A percentile compares a stretch with the other conserved stretches of the same genome.
Evolutionary conservation across 2,329 filamentous ascomycete species (phyloP).

Genomic region (Aspergillus fumigatus): DNA sequence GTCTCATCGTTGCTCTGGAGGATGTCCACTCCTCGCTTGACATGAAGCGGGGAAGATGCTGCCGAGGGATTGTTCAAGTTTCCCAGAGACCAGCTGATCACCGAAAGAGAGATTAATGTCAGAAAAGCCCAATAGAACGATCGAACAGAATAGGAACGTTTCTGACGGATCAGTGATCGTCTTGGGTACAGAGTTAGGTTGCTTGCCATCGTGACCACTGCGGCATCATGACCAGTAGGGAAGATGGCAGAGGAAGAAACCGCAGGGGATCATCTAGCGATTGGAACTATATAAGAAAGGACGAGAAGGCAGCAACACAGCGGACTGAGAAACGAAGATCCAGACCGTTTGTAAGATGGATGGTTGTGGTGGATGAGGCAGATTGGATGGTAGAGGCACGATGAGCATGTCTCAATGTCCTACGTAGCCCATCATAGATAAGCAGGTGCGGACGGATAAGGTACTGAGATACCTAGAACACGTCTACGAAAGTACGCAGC

Average conservation of each 20-base stretch:
- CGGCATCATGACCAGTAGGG: conserved; percentile 25
- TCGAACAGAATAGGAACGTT: conserved; percentile 38
- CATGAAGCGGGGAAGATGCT: neutral
- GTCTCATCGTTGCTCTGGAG: conserved; percentile 18
- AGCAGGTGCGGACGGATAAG: neutral
- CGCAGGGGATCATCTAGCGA: neutral
- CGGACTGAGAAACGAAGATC: neutral
- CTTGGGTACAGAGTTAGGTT: conserved; percentile 16
- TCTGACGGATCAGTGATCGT: conserved; percentile 18
- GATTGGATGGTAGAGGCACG: neutral
- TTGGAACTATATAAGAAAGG: neutral
- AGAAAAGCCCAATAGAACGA: conserved; percentile 46
- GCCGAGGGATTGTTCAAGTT: conserved; percentile 5
- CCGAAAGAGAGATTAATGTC: conserved; percentile 30
- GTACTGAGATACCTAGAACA: too few relatives aligned
- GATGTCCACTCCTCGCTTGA: conserved; percentile 1
- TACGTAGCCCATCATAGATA: neutral
- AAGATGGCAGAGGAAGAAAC: neutral
- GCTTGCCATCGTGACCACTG: conserved; percentile 21
- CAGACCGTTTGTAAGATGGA: neutral
- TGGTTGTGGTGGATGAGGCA: neutral
- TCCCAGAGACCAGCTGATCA: conserved; percentile 24
- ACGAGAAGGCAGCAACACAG: neutral
- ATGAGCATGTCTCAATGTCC: neutral
- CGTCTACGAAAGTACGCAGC: neutral